These are phyloP conservation scores for Pythium sp. DNA, from an alignment of 352 stramenopile genomes.

Conservation along the genomic window DNA sequence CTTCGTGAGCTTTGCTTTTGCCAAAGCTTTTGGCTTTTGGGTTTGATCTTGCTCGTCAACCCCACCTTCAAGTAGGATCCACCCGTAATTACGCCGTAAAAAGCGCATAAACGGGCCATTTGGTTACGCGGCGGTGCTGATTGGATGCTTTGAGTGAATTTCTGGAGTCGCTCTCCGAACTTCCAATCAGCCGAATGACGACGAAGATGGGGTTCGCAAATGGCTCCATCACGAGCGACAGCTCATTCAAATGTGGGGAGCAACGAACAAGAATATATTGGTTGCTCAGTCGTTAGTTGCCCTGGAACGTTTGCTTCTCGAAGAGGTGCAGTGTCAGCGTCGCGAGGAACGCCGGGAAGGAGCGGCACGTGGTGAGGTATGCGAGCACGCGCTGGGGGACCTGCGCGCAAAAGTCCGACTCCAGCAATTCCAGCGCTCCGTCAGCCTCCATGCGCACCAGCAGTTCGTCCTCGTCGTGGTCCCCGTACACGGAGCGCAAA, in stretches of 20 bases:
- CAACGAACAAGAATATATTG: background rate
- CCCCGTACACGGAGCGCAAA: slow-evolving; percentile 80
- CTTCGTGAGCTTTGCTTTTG: background rate
- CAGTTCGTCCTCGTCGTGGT: slow-evolving; percentile 82
- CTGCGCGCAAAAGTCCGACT: slow-evolving; percentile 70
- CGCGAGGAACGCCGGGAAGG: slow-evolving; percentile 87
- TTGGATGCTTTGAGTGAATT: background rate
- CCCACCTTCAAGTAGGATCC: slow-evolving; percentile 14
- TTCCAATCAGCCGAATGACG: too few relatives aligned
- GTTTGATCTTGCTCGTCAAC: slow-evolving; percentile 1
- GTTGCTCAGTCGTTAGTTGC: slow-evolving; percentile 30
- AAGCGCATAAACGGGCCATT: slow-evolving; percentile 7
- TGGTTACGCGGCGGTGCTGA: background rate
- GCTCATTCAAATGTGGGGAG: background rate
- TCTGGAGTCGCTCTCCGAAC: background rate
- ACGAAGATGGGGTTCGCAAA: background rate
- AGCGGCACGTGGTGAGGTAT: slow-evolving; percentile 80
- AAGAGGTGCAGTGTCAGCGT: slow-evolving; percentile 89
- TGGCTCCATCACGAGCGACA: background rate
- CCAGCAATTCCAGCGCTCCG: slow-evolving; percentile 75
- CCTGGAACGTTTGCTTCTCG: slow-evolving; percentile 89
- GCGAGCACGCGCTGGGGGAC: slow-evolving; percentile 65
- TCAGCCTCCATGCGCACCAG: slow-evolving; percentile 81
- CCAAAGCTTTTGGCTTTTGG: background rate
- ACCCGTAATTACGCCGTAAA: slow-evolving; percentile 12